These are phyloP conservation scores for Colletotrichum cuscutae DNA, from an alignment of 2,329 filamentous ascomycete genomes.

Conservation along the genomic window DNA sequence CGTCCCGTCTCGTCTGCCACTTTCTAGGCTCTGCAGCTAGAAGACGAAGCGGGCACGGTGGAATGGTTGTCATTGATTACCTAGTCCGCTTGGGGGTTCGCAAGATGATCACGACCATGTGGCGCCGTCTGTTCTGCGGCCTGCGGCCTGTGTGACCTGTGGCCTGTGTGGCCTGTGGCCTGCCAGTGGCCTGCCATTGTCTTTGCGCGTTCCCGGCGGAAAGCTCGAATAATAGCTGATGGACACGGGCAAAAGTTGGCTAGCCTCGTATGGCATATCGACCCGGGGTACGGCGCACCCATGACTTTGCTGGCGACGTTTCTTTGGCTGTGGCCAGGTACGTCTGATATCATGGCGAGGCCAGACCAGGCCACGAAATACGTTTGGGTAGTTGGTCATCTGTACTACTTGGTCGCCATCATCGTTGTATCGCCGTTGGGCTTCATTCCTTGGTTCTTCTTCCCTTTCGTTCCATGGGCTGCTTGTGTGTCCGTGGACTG, in stretches of 20 bases:
- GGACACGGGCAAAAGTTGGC: constrained; percentile 1
- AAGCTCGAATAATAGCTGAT: constrained; percentile 19
- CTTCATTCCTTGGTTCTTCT: neutral
- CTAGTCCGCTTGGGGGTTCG: neutral
- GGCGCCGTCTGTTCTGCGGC: constrained; percentile 6
- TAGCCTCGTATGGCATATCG: constrained; percentile 34
- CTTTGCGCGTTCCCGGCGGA: constrained; percentile 29
- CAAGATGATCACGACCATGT: constrained; percentile 23
- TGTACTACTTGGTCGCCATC: constrained; percentile 15
- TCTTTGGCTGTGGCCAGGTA: constrained; percentile 25
- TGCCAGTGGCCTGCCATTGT: neutral
- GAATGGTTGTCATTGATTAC: constrained; percentile 9
- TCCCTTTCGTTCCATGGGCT: neutral
- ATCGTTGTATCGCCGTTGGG: constrained; percentile 21
- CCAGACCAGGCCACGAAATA: constrained; percentile 17
- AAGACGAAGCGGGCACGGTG: neutral
- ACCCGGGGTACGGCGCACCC: constrained; percentile 26
- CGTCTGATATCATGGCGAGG: constrained; percentile 25
- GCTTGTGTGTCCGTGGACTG: too few species aligned
- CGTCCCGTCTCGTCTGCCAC: neutral
- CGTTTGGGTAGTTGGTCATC: constrained; percentile 1
- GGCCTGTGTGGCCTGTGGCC: too few species aligned
- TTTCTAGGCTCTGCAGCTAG: constrained; percentile 29
- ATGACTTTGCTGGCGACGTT: constrained; percentile 33
- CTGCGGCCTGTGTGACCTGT: neutral